phyloP scores from a whole-genome alignment of 306 rosid genomes.

The Corylus avellana region DNA sequence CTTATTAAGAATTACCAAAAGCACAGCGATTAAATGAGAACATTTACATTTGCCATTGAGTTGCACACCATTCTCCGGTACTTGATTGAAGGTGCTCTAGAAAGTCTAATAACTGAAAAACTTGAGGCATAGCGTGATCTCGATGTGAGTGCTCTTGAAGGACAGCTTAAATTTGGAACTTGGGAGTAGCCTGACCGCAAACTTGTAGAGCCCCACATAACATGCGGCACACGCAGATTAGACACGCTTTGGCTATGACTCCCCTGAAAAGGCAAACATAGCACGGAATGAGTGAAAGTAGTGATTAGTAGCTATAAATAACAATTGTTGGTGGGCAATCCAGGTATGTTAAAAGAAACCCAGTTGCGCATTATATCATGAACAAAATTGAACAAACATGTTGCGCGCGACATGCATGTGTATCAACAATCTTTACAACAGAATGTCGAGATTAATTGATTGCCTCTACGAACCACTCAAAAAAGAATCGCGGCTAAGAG shows the following conservation, averaged over 20 bases:
- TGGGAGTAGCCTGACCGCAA: slow-evolving; percentile 20
- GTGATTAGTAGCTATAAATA: neutral
- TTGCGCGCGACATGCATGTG: neutral
- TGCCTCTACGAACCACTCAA: neutral
- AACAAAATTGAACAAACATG: too few species aligned
- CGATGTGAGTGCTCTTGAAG: slow-evolving; percentile 32
- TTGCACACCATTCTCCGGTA: slow-evolving; percentile 45
- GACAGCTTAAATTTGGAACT: slow-evolving; percentile 1
- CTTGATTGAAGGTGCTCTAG: slow-evolving; percentile 33
- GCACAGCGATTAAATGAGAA: neutral
- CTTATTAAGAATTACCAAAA: slow-evolving; percentile 14
- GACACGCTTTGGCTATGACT: slow-evolving; percentile 25
- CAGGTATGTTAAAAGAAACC: neutral
- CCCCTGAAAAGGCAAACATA: slow-evolving; percentile 36
- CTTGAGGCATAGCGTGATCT: slow-evolving; percentile 38
- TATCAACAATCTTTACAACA: neutral
- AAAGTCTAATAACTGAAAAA: slow-evolving; percentile 27
- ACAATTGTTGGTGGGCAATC: neutral
- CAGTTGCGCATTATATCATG: neutral
- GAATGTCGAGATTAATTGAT: neutral
- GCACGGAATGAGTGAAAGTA: slow-evolving; percentile 1
- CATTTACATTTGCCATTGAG: slow-evolving; percentile 50
- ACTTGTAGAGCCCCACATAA: slow-evolving; percentile 10
- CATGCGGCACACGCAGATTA: slow-evolving; percentile 30
- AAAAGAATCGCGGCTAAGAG: neutral